phyloP scores from a whole-genome alignment of 208 protist genomes.

The Tritrichomonas musculus region DNA sequence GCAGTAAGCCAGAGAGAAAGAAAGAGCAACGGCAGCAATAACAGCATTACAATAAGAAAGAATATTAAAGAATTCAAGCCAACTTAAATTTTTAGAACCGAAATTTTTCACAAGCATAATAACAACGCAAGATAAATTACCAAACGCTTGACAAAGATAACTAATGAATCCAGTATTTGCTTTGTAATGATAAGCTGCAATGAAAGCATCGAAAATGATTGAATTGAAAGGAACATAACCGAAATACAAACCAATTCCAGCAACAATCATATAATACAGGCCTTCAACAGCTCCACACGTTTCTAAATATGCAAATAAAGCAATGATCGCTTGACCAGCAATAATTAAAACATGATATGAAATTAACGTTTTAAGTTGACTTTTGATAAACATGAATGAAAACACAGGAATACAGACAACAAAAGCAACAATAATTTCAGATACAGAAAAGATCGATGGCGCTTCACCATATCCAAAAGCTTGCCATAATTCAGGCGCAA shows the following conservation, averaged over 20 bases:
- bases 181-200: not conserved
- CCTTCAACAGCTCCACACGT: not conserved
- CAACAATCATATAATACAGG: not conserved
- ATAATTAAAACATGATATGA: not conserved
- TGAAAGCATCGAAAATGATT: not conserved
- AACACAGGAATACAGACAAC: not conserved
- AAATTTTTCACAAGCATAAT: not conserved
- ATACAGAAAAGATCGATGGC: not conserved
- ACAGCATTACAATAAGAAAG: not conserved
- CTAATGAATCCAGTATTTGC: not conserved
- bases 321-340: not conserved
- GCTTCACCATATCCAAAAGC: not conserved
- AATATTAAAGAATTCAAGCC: not conserved
- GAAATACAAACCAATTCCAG: not conserved
- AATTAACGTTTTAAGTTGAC: not conserved
- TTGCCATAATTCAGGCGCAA: not conserved
- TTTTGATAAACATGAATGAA: not conserved
- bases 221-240: no score
- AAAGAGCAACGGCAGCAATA: not conserved
- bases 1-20: no score
- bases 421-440: not conserved
- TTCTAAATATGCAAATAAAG: not conserved
- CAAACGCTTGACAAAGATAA: not conserved
- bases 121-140: not conserved
- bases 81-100: not conserved